These are phyloP conservation scores for Chenopodium berlandieri DNA, from an alignment of 148 eudicot species.

Conservation along the genomic window DNA sequence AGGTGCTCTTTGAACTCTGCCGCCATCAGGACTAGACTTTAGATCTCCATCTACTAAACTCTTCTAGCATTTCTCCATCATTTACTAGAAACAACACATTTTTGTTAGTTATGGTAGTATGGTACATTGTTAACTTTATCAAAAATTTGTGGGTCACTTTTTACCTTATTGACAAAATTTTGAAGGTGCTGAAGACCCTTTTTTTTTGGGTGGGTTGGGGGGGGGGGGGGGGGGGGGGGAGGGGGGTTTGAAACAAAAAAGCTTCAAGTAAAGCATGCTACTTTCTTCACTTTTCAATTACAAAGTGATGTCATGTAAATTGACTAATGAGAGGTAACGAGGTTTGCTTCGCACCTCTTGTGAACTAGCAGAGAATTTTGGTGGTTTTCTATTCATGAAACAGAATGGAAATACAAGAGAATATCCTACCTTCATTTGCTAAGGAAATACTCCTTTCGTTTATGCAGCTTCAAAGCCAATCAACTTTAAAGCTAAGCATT, in stretches of 20 bases:
- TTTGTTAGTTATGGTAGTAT: not conserved
- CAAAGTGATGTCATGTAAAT: not conserved
- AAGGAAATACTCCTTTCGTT: not conserved
- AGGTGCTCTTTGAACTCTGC: not conserved
- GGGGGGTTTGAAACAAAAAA: too few relatives aligned
- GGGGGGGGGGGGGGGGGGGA: too few relatives aligned
- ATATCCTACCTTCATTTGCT: not conserved
- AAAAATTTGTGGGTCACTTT: too few relatives aligned
- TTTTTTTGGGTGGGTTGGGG: too few relatives aligned
- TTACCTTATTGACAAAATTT: too few relatives aligned
- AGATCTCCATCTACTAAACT: not conserved
- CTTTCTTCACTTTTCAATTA: too few relatives aligned
- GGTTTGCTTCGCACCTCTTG: not conserved
- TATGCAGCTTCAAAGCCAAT: too few relatives aligned
- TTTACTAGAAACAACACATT: not conserved
- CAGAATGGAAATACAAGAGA: not conserved
- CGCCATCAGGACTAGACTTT: not conserved
- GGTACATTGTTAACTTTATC: too few relatives aligned
- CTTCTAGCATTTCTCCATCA: not conserved
- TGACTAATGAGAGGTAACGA: not conserved
- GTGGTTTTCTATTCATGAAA: not conserved
- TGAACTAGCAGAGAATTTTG: not conserved
- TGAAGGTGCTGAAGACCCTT: too few relatives aligned
- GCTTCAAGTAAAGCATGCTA: not conserved
- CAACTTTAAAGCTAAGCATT: too few relatives aligned